A percentile compares a stretch with the other conserved stretches of the same genome.
phyloP scores from a whole-genome alignment of 1,139 yeast species.

The Pichia terricola region DNA sequence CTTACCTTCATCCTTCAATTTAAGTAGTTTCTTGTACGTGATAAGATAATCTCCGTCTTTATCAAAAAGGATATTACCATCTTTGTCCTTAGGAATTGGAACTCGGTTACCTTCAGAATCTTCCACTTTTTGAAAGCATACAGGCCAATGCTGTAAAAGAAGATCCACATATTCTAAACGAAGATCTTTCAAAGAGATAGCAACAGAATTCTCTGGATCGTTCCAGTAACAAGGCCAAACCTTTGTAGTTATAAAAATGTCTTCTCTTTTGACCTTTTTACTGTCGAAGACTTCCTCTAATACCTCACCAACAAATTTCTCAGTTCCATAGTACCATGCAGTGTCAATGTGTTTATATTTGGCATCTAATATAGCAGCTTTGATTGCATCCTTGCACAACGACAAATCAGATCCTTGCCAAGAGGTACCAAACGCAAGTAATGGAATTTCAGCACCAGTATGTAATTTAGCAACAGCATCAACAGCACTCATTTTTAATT shows the following conservation, averaged over 20 bases:
- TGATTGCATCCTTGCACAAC: constrained; percentile 52
- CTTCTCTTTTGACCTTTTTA: constrained; percentile 34
- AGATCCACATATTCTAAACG: constrained; percentile 77
- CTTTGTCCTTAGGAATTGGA: not conserved
- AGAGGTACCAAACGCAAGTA: constrained; percentile 56
- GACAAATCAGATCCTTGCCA: constrained; percentile 44
- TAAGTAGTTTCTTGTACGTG: constrained; percentile 64
- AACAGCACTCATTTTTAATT: no score
- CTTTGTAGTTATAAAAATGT: constrained; percentile 40
- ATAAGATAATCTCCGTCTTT: constrained; percentile 48
- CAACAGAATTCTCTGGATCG: constrained; percentile 50
- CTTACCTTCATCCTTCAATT: constrained; percentile 31
- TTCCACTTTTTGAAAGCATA: no score
- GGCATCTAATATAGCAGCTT: constrained; percentile 44
- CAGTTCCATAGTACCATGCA: constrained; percentile 47
- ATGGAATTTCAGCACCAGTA: constrained; percentile 35
- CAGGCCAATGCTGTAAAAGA: constrained; percentile 85
- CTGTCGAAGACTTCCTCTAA: constrained; percentile 27
- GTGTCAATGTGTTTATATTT: constrained; percentile 56
- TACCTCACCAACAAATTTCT: constrained; percentile 44
- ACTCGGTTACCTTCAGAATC: constrained; percentile 14
- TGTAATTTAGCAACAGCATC: no score
- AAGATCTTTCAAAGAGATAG: constrained; percentile 53
- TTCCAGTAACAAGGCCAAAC: constrained; percentile 39
- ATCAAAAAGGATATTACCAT: constrained; percentile 28